Evolutionary conservation across 306 rosid genomes (phyloP).

Genomic region (Cicer bijugum): DNA sequence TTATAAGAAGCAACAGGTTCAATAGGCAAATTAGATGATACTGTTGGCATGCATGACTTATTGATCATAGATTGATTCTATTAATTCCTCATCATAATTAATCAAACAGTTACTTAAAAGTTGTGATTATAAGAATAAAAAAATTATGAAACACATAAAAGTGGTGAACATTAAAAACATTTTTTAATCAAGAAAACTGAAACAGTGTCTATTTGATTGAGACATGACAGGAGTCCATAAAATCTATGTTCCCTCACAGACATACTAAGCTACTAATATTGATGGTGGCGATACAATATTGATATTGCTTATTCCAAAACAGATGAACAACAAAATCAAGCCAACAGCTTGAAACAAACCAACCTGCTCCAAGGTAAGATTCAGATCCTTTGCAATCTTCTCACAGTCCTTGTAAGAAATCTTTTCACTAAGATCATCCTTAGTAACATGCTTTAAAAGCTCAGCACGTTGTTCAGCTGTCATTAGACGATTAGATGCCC

Average conservation of each 20-base stretch:
- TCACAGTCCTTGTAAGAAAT: constrained; percentile 74
- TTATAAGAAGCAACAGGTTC: constrained; percentile 27
- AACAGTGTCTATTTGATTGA: constrained; percentile 18
- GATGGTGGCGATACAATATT: constrained; percentile 1
- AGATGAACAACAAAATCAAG: constrained; percentile 38
- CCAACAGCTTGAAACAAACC: constrained; percentile 43
- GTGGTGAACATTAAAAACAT: constrained; percentile 28
- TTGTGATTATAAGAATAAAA: neutral
- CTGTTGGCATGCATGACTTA: constrained; percentile 9
- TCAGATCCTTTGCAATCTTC: constrained; percentile 83
- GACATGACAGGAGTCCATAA: constrained; percentile 27
- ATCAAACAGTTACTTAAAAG: constrained; percentile 16
- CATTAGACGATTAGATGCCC: constrained; percentile 86
- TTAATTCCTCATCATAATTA: constrained; percentile 33
- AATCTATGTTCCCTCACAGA: constrained; percentile 29
- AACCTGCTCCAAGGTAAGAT: constrained; percentile 85
- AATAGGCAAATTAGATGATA: constrained; percentile 3
- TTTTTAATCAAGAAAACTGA: constrained; percentile 30
- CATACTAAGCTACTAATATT: constrained; percentile 13
- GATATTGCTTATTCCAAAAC: constrained; percentile 35
- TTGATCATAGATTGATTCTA: constrained; percentile 19
- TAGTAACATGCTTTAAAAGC: constrained; percentile 60
- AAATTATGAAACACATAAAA: constrained; percentile 14
- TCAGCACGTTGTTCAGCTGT: constrained; percentile 83
- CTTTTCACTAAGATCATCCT: constrained; percentile 60